Percentiles rank a stretch among this genome's conserved stretches.
phyloP scores from a whole-genome alignment of 225 moss, liverwort and hornwort genomes.

The Anthoceros angustus region DNA sequence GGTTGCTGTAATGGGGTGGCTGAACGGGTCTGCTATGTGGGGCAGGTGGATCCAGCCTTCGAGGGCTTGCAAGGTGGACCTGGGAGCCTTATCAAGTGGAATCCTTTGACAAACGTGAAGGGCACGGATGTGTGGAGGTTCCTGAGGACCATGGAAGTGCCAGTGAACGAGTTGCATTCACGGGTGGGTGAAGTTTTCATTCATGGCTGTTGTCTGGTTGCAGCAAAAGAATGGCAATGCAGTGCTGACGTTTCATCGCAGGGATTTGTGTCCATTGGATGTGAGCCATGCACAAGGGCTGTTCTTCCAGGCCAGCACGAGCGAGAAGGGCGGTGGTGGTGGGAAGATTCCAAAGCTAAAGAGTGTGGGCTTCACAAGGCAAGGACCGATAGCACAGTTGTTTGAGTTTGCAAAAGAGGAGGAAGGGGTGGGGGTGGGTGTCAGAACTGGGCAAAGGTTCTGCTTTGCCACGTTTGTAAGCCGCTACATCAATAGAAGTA shows the following conservation, averaged over 20 bases:
- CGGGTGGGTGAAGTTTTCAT: constrained; percentile 20
- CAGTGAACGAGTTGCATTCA: constrained; percentile 70
- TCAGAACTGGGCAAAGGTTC: too few relatives aligned
- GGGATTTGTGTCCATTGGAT: constrained; percentile 92
- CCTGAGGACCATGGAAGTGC: constrained; percentile 66
- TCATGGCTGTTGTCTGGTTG: background rate
- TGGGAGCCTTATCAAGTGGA: constrained; percentile 89
- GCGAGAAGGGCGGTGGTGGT: constrained; percentile 99
- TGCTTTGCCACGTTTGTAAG: too few relatives aligned
- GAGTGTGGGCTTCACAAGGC: constrained; percentile 98
- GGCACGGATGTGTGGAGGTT: constrained; percentile 82
- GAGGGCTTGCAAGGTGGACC: constrained; percentile 78
- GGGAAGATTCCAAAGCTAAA: constrained; percentile 94
- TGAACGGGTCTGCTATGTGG: background rate
- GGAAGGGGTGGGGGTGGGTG: too few relatives aligned
- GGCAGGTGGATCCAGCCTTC: constrained; percentile 72
- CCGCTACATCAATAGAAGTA: background rate
- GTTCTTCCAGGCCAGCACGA: constrained; percentile 92
- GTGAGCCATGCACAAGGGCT: constrained; percentile 85
- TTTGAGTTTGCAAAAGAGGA: too few relatives aligned
- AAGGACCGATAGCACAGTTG: background rate
- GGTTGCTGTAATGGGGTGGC: background rate
- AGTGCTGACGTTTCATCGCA: constrained; percentile 14
- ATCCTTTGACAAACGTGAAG: constrained; percentile 54
- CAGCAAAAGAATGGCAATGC: background rate